Evolutionary conservation across 805 yeast species (phyloP).

Genomic region (Metschnikowia cubensis): DNA sequence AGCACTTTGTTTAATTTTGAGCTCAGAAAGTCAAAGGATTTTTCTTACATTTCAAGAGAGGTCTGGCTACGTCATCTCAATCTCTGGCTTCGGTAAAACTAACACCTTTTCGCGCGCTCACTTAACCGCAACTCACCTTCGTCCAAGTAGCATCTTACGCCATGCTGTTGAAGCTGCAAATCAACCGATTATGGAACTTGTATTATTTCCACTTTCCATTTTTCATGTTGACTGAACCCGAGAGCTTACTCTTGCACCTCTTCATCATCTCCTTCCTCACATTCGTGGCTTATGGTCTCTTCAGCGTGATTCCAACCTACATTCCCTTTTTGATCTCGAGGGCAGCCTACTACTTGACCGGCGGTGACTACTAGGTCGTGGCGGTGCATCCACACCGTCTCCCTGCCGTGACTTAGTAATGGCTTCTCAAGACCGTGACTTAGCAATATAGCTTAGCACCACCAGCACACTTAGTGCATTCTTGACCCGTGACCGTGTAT

Average conservation of each 20-base stretch:
- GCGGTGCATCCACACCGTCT: background rate
- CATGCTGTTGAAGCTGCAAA: conserved; percentile 6
- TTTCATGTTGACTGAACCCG: conserved; percentile 46
- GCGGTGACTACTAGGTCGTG: conserved; percentile 15
- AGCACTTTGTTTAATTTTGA: too few relatives aligned
- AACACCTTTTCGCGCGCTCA: conserved; percentile 1
- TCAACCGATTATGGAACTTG: conserved; percentile 15
- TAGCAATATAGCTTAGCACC: background rate
- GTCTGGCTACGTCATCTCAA: too few relatives aligned
- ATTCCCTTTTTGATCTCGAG: conserved; percentile 28
- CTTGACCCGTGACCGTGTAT: background rate
- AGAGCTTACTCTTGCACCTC: conserved; percentile 26
- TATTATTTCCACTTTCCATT: conserved; percentile 47
- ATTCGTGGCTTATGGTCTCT: conserved; percentile 17
- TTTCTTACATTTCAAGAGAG: too few relatives aligned
- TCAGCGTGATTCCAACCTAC: conserved; percentile 22
- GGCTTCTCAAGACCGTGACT: background rate
- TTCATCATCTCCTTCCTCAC: conserved; percentile 15
- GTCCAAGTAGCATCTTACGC: background rate
- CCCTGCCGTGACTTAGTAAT: background rate
- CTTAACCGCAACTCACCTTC: background rate
- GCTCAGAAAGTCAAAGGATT: too few relatives aligned
- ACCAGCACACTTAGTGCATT: background rate
- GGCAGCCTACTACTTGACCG: conserved; percentile 35
- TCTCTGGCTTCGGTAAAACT: background rate